A percentile compares a stretch with the other conserved stretches of the same genome.
These are phyloP conservation scores for Gonapodya prolifera DNA, from an alignment of 192 early-diverging fungal genomes.

Conservation along the genomic window DNA sequence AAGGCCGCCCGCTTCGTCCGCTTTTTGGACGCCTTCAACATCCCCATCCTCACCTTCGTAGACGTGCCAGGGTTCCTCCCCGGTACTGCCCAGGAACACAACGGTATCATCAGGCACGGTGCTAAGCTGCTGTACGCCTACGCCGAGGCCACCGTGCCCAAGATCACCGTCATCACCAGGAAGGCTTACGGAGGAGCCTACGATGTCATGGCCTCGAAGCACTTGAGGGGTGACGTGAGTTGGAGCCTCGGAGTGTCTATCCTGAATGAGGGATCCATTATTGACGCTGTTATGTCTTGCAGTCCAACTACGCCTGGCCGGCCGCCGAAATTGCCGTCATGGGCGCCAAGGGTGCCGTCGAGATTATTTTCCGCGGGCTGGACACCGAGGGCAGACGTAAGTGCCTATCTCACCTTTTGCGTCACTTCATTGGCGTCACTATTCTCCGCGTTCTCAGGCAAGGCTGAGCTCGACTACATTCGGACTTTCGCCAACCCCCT, in stretches of 20 bases:
- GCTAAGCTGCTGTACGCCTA: constrained; percentile 95
- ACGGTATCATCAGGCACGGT: constrained; percentile 90
- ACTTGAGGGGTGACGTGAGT: constrained; percentile 72
- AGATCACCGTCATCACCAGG: constrained; percentile 85
- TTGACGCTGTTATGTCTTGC: not conserved
- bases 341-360: constrained; percentile 94
- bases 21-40: constrained; percentile 93
- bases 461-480: constrained; percentile 28
- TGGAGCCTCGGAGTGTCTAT: too few relatives aligned
- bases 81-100: constrained; percentile 87
- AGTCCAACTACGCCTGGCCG: constrained; percentile 6
- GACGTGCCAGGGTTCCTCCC: constrained; percentile 96
- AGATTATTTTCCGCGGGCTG: constrained; percentile 73
- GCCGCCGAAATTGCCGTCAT: constrained; percentile 88
- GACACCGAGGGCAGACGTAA: constrained; percentile 32
- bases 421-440: too few relatives aligned
- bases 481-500: constrained; percentile 88
- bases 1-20: constrained; percentile 94
- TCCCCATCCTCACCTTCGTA: constrained; percentile 85
- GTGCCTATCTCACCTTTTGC: not conserved
- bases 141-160: constrained; percentile 92
- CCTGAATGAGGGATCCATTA: too few relatives aligned
- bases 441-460: not conserved
- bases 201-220: constrained; percentile 93
- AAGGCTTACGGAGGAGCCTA: constrained; percentile 98